phyloP scores from a whole-genome alignment of 129 eudicot genomes.

The Pseudognaphalium luteoalbum region DNA sequence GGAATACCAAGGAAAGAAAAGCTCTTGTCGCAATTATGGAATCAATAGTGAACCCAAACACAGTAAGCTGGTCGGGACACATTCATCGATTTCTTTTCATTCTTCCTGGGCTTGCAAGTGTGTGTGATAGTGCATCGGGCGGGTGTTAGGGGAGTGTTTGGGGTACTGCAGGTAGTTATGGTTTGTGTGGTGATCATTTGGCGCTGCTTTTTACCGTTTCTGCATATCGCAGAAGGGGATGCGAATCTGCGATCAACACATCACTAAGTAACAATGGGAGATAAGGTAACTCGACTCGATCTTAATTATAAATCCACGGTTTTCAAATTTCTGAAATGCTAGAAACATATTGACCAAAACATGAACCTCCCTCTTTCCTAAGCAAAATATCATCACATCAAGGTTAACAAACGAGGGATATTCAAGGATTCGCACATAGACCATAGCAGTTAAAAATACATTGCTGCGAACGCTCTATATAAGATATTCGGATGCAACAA shows the following conservation, averaged over 20 bases:
- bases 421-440: neutral
- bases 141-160: neutral
- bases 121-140: neutral
- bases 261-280: neutral
- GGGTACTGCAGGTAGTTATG: neutral
- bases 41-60: too few relatives aligned
- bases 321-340: neutral
- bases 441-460: neutral
- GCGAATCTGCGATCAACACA: neutral
- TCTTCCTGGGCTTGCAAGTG: too few relatives aligned
- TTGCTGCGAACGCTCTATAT: neutral
- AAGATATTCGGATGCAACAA: neutral
- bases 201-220: neutral
- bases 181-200: neutral
- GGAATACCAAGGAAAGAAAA: too few relatives aligned
- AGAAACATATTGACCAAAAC: neutral
- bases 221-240: neutral
- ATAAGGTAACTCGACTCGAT: neutral
- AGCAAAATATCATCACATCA: neutral
- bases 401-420: neutral
- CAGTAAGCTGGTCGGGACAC: too few relatives aligned
- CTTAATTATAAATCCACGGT: neutral
- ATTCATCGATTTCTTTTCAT: too few relatives aligned
- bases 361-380: neutral
- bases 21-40: too few relatives aligned